These are phyloP conservation scores for Lactuca saligna DNA, from an alignment of 129 eudicot genomes.

Conservation along the genomic window DNA sequence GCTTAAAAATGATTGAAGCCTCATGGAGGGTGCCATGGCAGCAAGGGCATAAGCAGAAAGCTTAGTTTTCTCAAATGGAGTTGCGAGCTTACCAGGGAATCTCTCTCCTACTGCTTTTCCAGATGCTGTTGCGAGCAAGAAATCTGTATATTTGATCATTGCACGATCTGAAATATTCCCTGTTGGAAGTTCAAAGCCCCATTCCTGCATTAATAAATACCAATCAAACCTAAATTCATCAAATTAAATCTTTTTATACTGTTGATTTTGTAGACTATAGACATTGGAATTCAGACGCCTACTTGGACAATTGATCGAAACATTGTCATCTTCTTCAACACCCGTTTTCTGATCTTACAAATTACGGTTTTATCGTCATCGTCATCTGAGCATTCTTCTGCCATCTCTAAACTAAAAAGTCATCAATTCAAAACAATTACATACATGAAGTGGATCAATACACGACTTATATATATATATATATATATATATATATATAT, in stretches of 20 bases:
- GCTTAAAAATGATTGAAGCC: slow-evolving; percentile 47
- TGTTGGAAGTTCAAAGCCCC: slow-evolving; percentile 65
- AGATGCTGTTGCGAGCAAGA: slow-evolving; percentile 56
- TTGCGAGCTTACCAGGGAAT: slow-evolving; percentile 46
- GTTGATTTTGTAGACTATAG: no score
- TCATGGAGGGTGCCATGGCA: slow-evolving; percentile 61
- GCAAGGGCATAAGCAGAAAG: slow-evolving; percentile 59
- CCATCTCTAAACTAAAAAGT: slow-evolving; percentile 47
- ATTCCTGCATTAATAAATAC: slow-evolving; percentile 35
- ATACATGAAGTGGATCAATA: background rate
- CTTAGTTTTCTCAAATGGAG: slow-evolving; percentile 63
- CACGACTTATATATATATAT: background rate
- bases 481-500: background rate
- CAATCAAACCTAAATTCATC: slow-evolving; percentile 2
- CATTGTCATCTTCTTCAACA: slow-evolving; percentile 47
- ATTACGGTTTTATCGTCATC: slow-evolving; percentile 55
- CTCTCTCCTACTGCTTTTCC: slow-evolving; percentile 53
- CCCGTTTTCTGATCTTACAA: slow-evolving; percentile 47
- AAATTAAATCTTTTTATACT: background rate
- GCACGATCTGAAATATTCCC: slow-evolving; percentile 40
- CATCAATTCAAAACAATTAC: slow-evolving; percentile 10
- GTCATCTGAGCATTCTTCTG: slow-evolving; percentile 61
- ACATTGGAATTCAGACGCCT: slow-evolving; percentile 9
- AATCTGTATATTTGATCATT: slow-evolving; percentile 50
- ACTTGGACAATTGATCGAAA: slow-evolving; percentile 39